phyloP scores from a whole-genome alignment of 805 yeast species.

The Tetrapisispora namnaoensis region DNA sequence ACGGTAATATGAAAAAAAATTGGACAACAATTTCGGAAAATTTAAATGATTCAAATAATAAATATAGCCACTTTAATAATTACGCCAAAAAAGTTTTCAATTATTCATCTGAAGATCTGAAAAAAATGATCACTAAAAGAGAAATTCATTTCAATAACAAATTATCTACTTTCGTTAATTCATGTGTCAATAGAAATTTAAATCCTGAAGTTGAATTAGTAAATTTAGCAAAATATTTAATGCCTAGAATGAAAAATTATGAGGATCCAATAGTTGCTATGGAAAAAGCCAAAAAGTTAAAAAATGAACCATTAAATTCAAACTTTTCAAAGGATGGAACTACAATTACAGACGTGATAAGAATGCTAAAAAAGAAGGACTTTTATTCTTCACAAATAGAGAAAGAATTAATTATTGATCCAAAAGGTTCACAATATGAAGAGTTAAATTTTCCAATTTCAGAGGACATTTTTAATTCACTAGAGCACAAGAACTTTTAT shows the following conservation, averaged over 20 bases:
- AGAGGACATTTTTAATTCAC: constrained; percentile 42
- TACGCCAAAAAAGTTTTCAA: constrained; percentile 12
- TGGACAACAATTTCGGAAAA: constrained; percentile 27
- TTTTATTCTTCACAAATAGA: constrained; percentile 59
- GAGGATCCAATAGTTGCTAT: constrained; percentile 55
- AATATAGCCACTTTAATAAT: constrained; percentile 7
- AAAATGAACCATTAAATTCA: constrained; percentile 3
- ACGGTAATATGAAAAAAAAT: constrained; percentile 45
- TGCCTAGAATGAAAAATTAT: constrained; percentile 43
- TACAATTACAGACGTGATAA: constrained; percentile 40
- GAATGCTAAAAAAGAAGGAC: constrained; percentile 36
- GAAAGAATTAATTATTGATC: constrained; percentile 37
- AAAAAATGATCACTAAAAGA: constrained; percentile 49
- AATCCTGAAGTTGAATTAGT: constrained; percentile 38
- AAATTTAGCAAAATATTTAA: constrained; percentile 24
- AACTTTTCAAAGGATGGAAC: constrained; percentile 22
- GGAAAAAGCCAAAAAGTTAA: constrained; percentile 30
- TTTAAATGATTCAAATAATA: constrained; percentile 31
- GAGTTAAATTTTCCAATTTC: constrained; percentile 38
- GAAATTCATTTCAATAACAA: constrained; percentile 41
- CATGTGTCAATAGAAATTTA: constrained; percentile 19
- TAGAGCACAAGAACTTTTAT: constrained; percentile 48
- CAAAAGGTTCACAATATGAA: constrained; percentile 38
- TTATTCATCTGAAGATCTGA: constrained; percentile 47
- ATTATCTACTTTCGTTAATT: constrained; percentile 30